Evolutionary conservation across 2,329 filamentous ascomycete genomes (phyloP), one percentile per base, ranked within the genome.

Genomic region (Ophiocordyceps camponoti-rufipedis): DNA sequence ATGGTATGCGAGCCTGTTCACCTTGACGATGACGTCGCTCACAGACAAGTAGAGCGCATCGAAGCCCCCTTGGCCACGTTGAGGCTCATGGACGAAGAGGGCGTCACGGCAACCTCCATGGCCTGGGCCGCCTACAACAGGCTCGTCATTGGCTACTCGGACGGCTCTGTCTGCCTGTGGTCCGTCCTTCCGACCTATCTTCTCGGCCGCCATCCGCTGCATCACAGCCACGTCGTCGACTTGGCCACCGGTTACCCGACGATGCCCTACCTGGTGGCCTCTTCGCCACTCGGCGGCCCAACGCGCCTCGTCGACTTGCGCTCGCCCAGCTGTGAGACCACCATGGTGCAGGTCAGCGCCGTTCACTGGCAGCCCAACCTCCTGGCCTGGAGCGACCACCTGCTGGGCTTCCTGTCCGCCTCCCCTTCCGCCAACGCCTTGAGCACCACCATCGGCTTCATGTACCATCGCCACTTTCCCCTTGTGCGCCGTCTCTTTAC

Each of bases 121-220:
- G 64, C 71, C 11, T 78, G 74, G 74, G 58, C 69, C 32, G 70
- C 67, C 48, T 64, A 66, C 50, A 77, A 77, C 52, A 68, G 72
- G 19, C 58, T 78, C 38, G 70, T 64, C 0, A 59, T 74, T 29
- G 74, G 72, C 43, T 72, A 76, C 53, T 67, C 65, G 0, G 74
- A 78, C 48, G 74, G 74, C 31, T 72, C 69, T 18, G 60, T 78
- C 33, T 64, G 65, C 18, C 59, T 77, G 11, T 78, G 74, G 74
- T 77, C 73, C 11, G 53, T 78, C 40, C 61, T 62, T 38, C 74
- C 74, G 1, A 58, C 55, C 41, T 57, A 62, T 28, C 58, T 75
- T 44, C 60, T 78, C 28, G 67, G 68, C 40, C 67, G 74, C 2
- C 66, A 72, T 43, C 63, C 69, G 5, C 61, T 71, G n/a, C 74